phyloP scores from a whole-genome alignment of 75 land plant species.

The Isoetes taiwanensis region DNA sequence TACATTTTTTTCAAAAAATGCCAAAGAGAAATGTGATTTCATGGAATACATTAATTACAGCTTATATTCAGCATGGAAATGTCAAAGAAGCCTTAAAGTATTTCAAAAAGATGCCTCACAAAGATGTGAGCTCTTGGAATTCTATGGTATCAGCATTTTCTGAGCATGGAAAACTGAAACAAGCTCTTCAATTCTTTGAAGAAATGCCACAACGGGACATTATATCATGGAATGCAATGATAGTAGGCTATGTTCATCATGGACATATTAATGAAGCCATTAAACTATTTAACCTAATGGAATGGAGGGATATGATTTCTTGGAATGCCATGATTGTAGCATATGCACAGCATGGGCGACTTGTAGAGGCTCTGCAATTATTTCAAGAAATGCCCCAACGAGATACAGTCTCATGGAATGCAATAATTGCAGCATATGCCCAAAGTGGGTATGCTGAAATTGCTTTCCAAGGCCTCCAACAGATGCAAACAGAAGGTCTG shows the following conservation, averaged over 20 bases:
- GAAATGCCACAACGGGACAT: neutral
- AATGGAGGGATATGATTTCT: neutral
- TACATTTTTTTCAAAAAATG: neutral
- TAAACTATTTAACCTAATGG: neutral
- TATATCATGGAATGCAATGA: neutral
- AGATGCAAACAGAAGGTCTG: too few relatives aligned
- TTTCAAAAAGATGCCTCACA: neutral
- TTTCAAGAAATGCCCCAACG: constrained; percentile 1
- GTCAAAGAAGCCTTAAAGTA: neutral
- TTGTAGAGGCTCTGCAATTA: neutral
- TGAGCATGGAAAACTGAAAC: neutral
- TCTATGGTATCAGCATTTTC: neutral
- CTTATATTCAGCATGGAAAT: neutral
- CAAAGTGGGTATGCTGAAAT: neutral
- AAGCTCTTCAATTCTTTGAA: neutral
- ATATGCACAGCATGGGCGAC: neutral
- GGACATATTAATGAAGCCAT: neutral
- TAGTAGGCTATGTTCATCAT: neutral
- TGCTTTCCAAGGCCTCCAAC: too few relatives aligned
- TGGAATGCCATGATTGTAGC: neutral
- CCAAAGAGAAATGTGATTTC: neutral
- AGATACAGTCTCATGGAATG: neutral
- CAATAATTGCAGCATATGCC: neutral
- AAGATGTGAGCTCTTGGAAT: neutral
- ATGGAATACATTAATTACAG: neutral